phyloP scores from a whole-genome alignment of 2,329 filamentous ascomycete species.

The Stagonosporopsis vannaccii region DNA sequence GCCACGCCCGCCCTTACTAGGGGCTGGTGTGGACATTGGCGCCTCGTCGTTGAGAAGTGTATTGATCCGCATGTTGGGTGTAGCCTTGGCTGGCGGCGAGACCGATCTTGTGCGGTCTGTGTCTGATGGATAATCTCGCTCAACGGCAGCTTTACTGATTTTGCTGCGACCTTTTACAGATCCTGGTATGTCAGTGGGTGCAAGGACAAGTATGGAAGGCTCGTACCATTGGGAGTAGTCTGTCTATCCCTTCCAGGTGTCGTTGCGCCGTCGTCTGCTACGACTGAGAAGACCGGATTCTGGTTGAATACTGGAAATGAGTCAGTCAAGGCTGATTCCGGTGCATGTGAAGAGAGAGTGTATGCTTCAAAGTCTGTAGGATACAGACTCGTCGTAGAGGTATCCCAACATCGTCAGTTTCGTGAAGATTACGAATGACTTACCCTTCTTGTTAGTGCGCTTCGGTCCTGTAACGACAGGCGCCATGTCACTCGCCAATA shows the following conservation, averaged over 20 bases:
- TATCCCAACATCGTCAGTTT: neutral
- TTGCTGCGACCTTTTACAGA: constrained; percentile 48
- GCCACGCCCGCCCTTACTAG: constrained; percentile 56
- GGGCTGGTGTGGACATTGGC: constrained; percentile 39
- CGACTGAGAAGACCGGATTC: constrained; percentile 52
- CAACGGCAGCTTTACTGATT: constrained; percentile 43
- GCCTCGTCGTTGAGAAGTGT: constrained; percentile 57
- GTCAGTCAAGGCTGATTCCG: constrained; percentile 10
- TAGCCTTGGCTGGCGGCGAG: constrained; percentile 50
- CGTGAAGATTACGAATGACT: constrained; percentile 18
- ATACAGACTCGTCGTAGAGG: neutral
- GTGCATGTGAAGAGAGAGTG: too few relatives aligned
- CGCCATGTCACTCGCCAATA: constrained; percentile 77
- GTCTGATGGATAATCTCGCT: constrained; percentile 51
- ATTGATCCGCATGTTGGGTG: constrained; percentile 57
- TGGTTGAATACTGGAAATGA: constrained; percentile 46
- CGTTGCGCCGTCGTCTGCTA: constrained; percentile 49
- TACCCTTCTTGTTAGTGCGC: constrained; percentile 57
- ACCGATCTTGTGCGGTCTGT: constrained; percentile 58
- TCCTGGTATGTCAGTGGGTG: constrained; percentile 26
- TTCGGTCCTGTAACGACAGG: constrained; percentile 66
- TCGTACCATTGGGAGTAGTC: constrained; percentile 49
- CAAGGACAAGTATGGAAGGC: neutral
- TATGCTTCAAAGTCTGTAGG: neutral
- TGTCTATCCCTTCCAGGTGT: constrained; percentile 51